These are phyloP conservation scores for Parietichytrium sp. DNA, from an alignment of 108 stramenopile species.

Conservation along the genomic window DNA sequence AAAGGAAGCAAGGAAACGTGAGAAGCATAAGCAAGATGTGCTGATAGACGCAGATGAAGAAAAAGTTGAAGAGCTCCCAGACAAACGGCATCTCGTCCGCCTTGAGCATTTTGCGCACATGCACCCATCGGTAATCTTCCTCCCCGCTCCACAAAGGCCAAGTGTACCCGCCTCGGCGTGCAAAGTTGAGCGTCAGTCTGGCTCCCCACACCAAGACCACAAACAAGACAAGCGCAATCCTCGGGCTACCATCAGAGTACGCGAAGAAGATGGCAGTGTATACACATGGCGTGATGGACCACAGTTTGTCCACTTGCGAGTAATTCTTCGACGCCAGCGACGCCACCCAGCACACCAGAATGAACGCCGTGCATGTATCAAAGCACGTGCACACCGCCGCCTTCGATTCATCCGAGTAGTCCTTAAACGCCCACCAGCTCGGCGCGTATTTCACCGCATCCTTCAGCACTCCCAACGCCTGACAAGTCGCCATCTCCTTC, in stretches of 20 bases:
- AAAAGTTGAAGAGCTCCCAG: conserved; percentile 68
- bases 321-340: neutral
- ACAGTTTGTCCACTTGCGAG: conserved; percentile 13
- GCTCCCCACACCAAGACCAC: conserved; percentile 70
- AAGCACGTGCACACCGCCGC: too few relatives aligned
- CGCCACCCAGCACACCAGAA: neutral
- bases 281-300: neutral
- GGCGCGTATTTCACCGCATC: too few relatives aligned
- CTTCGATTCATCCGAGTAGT: too few relatives aligned
- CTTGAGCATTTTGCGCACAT: conserved; percentile 54
- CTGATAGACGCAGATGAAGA: conserved; percentile 69
- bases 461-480: too few relatives aligned
- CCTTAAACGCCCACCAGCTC: too few relatives aligned
- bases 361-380: too few relatives aligned
- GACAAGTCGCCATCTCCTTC: too few relatives aligned
- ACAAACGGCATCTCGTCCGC: conserved; percentile 53
- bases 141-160: conserved; percentile 65
- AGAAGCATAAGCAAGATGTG: conserved; percentile 68
- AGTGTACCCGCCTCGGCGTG: conserved; percentile 71
- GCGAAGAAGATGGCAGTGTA: neutral
- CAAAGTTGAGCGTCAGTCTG: conserved; percentile 72
- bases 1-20: conserved; percentile 65
- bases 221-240: conserved; percentile 63
- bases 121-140: conserved; percentile 77
- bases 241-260: neutral